phyloP scores from a whole-genome alignment of 2,329 filamentous ascomycete species.

The Aspergillus fructus region DNA sequence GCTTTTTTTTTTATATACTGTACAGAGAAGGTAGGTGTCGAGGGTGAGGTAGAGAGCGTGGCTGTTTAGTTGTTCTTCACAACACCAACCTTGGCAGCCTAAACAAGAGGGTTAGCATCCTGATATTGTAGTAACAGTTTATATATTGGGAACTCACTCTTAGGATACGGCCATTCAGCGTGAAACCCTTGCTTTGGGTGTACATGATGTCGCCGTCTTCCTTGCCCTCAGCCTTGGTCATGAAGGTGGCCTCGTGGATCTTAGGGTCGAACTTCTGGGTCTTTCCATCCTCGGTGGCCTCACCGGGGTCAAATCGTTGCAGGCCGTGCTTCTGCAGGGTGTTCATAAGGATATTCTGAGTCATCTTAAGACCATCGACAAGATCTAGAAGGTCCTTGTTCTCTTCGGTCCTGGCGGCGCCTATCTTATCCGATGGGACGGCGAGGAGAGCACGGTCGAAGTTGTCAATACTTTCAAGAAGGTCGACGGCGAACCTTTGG shows the following conservation, averaged over 20 bases:
- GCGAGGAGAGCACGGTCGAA: constrained; percentile 85
- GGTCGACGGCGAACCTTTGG: constrained; percentile 88
- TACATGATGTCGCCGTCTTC: constrained; percentile 88
- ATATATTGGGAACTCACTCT: constrained; percentile 50
- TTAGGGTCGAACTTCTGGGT: constrained; percentile 94
- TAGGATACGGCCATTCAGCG: constrained; percentile 84
- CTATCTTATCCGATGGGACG: constrained; percentile 73
- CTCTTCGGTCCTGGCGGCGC: constrained; percentile 50
- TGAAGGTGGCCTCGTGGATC: constrained; percentile 93
- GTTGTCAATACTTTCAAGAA: constrained; percentile 95
- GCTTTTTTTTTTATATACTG: constrained; percentile 33
- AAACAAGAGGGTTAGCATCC: constrained; percentile 2
- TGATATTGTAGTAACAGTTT: too few relatives aligned
- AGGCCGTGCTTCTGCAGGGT: constrained; percentile 93
- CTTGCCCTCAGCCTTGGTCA: constrained; percentile 82
- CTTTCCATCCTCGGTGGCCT: constrained; percentile 45
- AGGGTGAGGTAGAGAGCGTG: constrained; percentile 6
- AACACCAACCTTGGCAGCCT: constrained; percentile 91
- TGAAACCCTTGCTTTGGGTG: constrained; percentile 94
- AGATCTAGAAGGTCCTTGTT: constrained; percentile 76
- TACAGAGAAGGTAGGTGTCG: constrained; percentile 27
- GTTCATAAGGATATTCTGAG: constrained; percentile 79
- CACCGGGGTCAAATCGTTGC: constrained; percentile 76
- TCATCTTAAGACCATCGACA: constrained; percentile 92
- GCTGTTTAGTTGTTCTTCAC: constrained; percentile 69